These are phyloP conservation scores for Penicillium nordicum DNA, from an alignment of 2,329 filamentous ascomycete species.

Conservation along the genomic window DNA sequence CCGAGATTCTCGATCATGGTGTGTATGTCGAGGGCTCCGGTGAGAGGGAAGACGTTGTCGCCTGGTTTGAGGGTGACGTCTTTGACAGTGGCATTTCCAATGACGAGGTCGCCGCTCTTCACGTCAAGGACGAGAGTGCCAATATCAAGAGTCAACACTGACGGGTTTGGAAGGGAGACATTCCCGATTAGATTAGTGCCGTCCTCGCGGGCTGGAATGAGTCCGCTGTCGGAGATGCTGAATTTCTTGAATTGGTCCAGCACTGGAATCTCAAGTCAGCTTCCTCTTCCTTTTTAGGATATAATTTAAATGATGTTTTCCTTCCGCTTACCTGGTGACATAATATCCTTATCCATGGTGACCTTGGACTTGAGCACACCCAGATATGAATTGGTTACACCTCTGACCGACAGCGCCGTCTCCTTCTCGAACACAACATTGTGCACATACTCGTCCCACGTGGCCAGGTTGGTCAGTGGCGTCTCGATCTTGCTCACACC, in stretches of 20 bases:
- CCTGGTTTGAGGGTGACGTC: constrained; percentile 54
- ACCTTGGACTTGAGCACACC: constrained; percentile 35
- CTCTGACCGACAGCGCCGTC: constrained; percentile 26
- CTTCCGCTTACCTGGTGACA: constrained; percentile 32
- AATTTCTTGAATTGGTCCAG: constrained; percentile 53
- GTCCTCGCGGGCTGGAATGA: constrained; percentile 41
- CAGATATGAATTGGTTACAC: constrained; percentile 29
- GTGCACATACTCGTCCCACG: constrained; percentile 34
- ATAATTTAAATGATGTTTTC: not conserved
- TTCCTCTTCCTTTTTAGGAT: not conserved
- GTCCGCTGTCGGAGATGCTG: constrained; percentile 45
- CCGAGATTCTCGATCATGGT: constrained; percentile 31
- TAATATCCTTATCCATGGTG: constrained; percentile 33
- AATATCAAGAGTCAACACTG: constrained; percentile 53
- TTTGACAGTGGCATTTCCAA: constrained; percentile 51
- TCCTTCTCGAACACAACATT: constrained; percentile 29
- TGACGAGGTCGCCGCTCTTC: constrained; percentile 44
- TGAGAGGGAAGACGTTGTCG: constrained; percentile 50
- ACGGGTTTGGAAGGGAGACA: constrained; percentile 57
- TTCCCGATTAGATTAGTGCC: constrained; percentile 54
- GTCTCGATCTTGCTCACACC: constrained; percentile 23
- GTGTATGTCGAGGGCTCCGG: constrained; percentile 47
- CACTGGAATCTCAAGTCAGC: constrained; percentile 34
- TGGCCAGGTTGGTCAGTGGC: constrained; percentile 23
- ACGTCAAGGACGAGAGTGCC: constrained; percentile 55